Base-by-base conservation (phyloP, 352 stramenopile species). In the Phytopythium litorale region DNA sequence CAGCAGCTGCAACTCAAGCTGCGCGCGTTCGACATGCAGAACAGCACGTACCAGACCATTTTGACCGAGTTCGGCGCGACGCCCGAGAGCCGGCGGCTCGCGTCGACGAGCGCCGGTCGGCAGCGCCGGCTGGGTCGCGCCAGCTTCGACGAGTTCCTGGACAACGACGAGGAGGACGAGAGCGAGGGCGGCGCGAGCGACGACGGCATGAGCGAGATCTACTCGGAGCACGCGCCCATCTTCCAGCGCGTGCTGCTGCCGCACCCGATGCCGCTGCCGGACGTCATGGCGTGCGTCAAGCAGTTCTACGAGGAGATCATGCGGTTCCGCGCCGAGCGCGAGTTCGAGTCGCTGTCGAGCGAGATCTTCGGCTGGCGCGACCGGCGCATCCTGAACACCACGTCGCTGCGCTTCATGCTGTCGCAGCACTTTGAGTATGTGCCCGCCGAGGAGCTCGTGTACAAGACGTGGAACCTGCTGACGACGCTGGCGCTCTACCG, bases 401-500 rank as follows among this genome's bases (percentile, higher is more conserved):
- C 58, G 3, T 75, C 67, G 49, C 62, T 91, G n/a, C 75, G 79
- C 45, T 91, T 91, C 58, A 82, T 81, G 64, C 60, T 91, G 12
- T 76, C 79, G 48, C 77, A 91, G 60, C 43, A 60, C n/a, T 89
- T 91, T 35, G 56, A 72, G 43, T 68, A 66, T 12, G 78, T 79
- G 21, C 67, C 75, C 11, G 40, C 79, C 5, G 62, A 70, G 13
- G 73, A 86, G 43, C 68, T 91, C 30, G 76, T 91, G 63, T 75
- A 87, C 63, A 88, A 87, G 64, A 91, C 81, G 54, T 91, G 79
- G 79, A 60, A 70, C 30, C 57, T 91, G 68, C 67, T 91, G 16
- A 91, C 81, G 12, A 68, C 75, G 45, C 58, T 81, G 21, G 64
- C 72, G 15, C 32, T 78, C 5, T 91, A 91, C 49, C 75, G 67